Evolutionary conservation across 306 rosid species (phyloP).

Genomic region (Delonix regia): DNA sequence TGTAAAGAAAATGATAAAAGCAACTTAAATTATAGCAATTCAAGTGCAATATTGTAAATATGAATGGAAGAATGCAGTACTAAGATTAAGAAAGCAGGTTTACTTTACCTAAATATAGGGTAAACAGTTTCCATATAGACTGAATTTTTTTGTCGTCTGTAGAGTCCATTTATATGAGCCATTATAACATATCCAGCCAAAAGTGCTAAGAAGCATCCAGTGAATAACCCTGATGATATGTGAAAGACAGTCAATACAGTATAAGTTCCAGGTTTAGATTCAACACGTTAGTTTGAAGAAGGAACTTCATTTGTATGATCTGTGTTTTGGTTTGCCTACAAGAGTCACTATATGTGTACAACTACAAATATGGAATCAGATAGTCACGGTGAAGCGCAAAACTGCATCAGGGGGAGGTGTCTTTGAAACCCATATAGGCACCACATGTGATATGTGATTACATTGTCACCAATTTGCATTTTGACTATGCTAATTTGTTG

Average conservation of each 20-base stretch:
- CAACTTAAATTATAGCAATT: not conserved
- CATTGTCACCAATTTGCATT: not conserved
- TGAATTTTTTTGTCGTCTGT: conserved; percentile 57
- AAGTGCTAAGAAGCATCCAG: conserved; percentile 82
- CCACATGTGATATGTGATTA: conserved; percentile 1
- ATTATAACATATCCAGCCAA: conserved; percentile 80
- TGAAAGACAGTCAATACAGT: conserved; percentile 4
- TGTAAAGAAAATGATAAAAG: conserved; percentile 44
- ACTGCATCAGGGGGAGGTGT: conserved; percentile 25
- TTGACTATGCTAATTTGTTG: not conserved
- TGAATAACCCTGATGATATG: conserved; percentile 67
- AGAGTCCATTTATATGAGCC: conserved; percentile 83
- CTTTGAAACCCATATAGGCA: conserved; percentile 34
- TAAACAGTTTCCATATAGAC: conserved; percentile 92
- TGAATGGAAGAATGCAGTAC: not conserved
- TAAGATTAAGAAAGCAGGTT: not conserved
- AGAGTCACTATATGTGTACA: not conserved
- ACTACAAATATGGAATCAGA: conserved; percentile 1
- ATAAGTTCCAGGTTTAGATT: not conserved
- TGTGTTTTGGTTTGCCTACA: conserved; percentile 1
- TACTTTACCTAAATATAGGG: conserved; percentile 86
- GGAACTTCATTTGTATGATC: not conserved
- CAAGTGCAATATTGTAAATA: not conserved
- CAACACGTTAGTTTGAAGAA: not conserved
- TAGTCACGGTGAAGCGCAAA: not conserved